Evolutionary conservation across 768 basidiomycete genomes (phyloP), one percentile per base, ranked within the genome.

Genomic region (Pleurotus pulmonarius): DNA sequence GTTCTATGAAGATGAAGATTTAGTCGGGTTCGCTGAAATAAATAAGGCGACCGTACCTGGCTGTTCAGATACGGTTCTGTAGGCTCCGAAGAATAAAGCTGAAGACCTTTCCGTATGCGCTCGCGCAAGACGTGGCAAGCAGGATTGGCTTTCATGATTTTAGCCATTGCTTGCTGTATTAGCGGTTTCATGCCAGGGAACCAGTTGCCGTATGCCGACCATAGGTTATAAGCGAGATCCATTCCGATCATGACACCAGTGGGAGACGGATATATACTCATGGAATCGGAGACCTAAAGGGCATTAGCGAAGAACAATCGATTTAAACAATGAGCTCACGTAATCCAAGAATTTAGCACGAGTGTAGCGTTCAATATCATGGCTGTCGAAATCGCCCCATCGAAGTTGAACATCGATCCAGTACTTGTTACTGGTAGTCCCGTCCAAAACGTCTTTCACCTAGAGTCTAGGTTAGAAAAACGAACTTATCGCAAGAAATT

Each of bases 111-210:
- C 64, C 97, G 86, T 64, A 99, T 98, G 74, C 97, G 97, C 75
- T 99, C 97, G 55, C 97, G 91, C 56, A 99, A 77, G 41, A 99
- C 97, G 68, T 98, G 97, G 54, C 90, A 87, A 12, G 97, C 97
- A 22, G 97, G 97, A 66, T 99, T 98, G 52, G 97, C 97, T 73
- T 99, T 99, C 94, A 98, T 96, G 70, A 99, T 90, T 81, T 98
- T 99, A 11, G 91, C 94, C 94, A 99, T 97, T 4, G 96, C 97
- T 73, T 97, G 95, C 70, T 97, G 96, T 57, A 99, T 88, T 59
- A 99, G 81, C 4, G 95, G 95, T 73, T 98, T 98, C 82, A 98
- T 84, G 46, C 97, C 96, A 12, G 97, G 97, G 88, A 98, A 97
- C 93, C 92, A 98, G 69, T 96, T 96, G 59, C 97, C 97, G 64